These are phyloP conservation scores for Melocanna baccifera DNA, from an alignment of 176 grass and related monocot species.

Conservation along the genomic window DNA sequence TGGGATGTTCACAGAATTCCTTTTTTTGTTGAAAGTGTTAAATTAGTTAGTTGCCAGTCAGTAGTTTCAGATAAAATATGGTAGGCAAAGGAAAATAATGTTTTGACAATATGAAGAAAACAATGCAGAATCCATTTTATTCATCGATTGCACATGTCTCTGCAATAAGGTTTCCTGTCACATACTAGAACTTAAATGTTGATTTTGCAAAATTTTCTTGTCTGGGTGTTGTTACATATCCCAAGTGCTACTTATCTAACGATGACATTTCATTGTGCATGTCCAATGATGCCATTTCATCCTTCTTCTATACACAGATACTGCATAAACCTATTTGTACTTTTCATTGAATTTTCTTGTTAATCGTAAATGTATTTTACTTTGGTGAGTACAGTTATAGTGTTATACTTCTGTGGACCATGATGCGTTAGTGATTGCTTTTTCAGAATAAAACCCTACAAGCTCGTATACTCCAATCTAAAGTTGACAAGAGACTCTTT, in stretches of 20 bases:
- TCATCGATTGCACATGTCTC: not conserved
- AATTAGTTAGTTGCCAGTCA: not conserved
- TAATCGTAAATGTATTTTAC: not conserved
- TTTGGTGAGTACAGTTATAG: not conserved
- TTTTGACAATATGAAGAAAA: not conserved
- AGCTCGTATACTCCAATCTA: constrained; percentile 40
- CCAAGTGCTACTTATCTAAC: not conserved
- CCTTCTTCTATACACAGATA: not conserved
- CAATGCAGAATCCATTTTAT: not conserved
- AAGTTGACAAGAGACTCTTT: constrained; percentile 37
- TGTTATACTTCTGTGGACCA: not conserved
- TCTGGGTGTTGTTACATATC: not conserved
- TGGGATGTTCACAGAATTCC: not conserved
- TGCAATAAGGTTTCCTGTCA: not conserved
- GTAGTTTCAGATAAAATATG: not conserved
- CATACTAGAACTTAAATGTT: not conserved
- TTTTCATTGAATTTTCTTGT: not conserved
- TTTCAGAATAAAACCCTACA: constrained; percentile 58
- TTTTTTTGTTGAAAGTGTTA: not conserved
- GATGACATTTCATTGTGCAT: not conserved
- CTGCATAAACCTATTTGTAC: not conserved
- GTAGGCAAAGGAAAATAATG: not conserved
- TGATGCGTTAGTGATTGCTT: not conserved
- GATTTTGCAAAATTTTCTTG: not conserved
- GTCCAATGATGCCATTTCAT: not conserved